Evolutionary conservation across 352 stramenopile species (phyloP).

Genomic region (Globisporangium carolinianum): DNA sequence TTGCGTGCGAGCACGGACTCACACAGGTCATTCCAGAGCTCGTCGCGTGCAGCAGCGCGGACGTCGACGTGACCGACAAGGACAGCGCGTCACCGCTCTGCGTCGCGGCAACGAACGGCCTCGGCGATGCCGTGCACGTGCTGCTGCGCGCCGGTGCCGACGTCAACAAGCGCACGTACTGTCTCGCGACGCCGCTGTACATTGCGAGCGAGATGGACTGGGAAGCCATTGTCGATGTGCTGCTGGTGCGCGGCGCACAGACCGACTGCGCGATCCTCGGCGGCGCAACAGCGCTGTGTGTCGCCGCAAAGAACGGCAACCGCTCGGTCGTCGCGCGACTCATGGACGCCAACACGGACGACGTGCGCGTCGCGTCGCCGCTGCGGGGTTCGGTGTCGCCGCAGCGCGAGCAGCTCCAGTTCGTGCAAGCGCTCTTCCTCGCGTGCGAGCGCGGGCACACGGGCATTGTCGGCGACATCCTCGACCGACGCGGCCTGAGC

Average conservation of each 20-base stretch:
- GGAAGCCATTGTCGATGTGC: slow-evolving; percentile 54
- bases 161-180: slow-evolving; percentile 55
- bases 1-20: slow-evolving; percentile 51
- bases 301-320: slow-evolving; percentile 75
- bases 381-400: slow-evolving; percentile 2
- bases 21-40: slow-evolving; percentile 38
- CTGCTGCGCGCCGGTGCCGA: slow-evolving; percentile 43
- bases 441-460: slow-evolving; percentile 68
- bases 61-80: slow-evolving; percentile 62
- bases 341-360: slow-evolving; percentile 27
- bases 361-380: slow-evolving; percentile 6
- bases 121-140: slow-evolving; percentile 30
- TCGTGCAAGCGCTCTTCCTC: slow-evolving; percentile 69
- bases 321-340: slow-evolving; percentile 42
- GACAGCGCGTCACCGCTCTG: slow-evolving; percentile 53
- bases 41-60: slow-evolving; percentile 19
- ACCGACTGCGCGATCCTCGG: slow-evolving; percentile 34
- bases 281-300: slow-evolving; percentile 62
- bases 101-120: slow-evolving; percentile 50
- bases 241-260: slow-evolving; percentile 40
- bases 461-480: slow-evolving; percentile 57
- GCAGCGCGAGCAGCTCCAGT: slow-evolving; percentile 20
- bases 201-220: slow-evolving; percentile 70
- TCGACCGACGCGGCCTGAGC: slow-evolving; percentile 42
- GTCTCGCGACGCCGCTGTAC: slow-evolving; percentile 68